A percentile compares a stretch with the other conserved stretches of the same genome.
Evolutionary conservation across 129 eudicot species (phyloP).

Genomic region (Tagetes erecta): DNA sequence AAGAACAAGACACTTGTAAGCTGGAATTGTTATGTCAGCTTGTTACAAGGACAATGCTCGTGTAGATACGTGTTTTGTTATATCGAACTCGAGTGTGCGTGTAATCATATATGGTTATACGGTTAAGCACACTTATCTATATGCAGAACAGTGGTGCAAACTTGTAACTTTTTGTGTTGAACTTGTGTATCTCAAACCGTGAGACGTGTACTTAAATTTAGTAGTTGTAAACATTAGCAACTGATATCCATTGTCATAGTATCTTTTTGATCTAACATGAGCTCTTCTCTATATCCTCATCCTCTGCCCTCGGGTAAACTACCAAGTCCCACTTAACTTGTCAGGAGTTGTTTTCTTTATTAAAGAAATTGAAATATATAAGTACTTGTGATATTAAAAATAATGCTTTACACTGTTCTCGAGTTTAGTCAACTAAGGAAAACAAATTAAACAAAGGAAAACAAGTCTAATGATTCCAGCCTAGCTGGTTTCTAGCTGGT

Average conservation of each 20-base stretch:
- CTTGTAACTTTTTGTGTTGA: neutral
- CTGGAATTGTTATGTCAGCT: slow-evolving; percentile 21
- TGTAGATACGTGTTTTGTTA: slow-evolving; percentile 8
- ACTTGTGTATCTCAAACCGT: neutral
- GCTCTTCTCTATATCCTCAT: no score
- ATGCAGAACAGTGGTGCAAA: neutral
- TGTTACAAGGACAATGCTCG: neutral
- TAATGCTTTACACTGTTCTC: no score
- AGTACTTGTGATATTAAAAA: no score
- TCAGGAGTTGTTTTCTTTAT: no score
- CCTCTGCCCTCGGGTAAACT: no score
- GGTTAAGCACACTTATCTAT: neutral
- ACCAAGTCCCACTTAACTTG: no score
- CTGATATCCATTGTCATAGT: neutral
- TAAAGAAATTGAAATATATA: no score
- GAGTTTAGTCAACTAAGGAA: no score
- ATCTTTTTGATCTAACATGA: no score
- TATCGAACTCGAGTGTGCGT: neutral
- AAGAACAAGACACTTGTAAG: slow-evolving; percentile 11
- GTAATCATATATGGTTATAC: neutral
- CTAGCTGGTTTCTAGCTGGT: no score
- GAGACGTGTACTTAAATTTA: neutral
- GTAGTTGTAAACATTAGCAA: neutral
- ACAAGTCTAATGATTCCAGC: no score
- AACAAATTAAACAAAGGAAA: no score